Evolutionary conservation across 805 yeast genomes (phyloP).

Genomic region (Saccharomycopsis malanga): DNA sequence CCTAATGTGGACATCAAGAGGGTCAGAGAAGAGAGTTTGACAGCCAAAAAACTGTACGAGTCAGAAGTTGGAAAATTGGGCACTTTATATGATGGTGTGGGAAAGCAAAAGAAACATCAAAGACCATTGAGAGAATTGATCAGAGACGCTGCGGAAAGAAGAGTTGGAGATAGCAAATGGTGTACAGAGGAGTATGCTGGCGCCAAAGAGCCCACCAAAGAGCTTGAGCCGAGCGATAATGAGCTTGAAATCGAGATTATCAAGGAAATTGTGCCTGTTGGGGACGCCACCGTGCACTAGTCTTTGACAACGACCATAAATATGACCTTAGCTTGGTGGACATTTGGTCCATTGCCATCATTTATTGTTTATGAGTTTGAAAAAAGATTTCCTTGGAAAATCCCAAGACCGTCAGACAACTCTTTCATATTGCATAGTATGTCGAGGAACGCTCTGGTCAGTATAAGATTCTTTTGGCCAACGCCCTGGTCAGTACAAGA

Average conservation of each 20-base stretch:
- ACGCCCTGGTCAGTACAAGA: conserved; percentile 66
- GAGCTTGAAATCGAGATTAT: conserved; percentile 34
- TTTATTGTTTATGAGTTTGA: conserved; percentile 77
- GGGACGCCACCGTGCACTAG: conserved; percentile 28
- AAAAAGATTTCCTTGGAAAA: conserved; percentile 87
- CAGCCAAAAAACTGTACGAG: conserved; percentile 33
- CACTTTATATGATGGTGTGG: conserved; percentile 22
- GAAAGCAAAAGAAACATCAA: conserved; percentile 13
- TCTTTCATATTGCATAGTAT: conserved; percentile 59
- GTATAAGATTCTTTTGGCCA: conserved; percentile 70
- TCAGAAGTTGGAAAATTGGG: conserved; percentile 35
- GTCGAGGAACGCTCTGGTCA: conserved; percentile 65
- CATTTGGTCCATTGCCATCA: conserved; percentile 79
- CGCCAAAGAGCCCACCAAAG: no score
- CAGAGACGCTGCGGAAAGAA: conserved; percentile 55
- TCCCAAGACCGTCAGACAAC: conserved; percentile 62
- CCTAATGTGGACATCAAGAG: conserved; percentile 27
- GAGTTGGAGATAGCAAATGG: conserved; percentile 46
- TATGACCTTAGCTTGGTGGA: conserved; percentile 78
- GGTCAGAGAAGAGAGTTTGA: conserved; percentile 36
- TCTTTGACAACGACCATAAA: conserved; percentile 38
- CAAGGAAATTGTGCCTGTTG: background rate
- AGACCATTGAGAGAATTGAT: conserved; percentile 37
- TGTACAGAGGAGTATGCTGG: conserved; percentile 30
- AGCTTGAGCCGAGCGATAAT: conserved; percentile 33